Base-by-base conservation (phyloP, 2,329 filamentous ascomycete species). In the Exophiala oligosperma region DNA sequence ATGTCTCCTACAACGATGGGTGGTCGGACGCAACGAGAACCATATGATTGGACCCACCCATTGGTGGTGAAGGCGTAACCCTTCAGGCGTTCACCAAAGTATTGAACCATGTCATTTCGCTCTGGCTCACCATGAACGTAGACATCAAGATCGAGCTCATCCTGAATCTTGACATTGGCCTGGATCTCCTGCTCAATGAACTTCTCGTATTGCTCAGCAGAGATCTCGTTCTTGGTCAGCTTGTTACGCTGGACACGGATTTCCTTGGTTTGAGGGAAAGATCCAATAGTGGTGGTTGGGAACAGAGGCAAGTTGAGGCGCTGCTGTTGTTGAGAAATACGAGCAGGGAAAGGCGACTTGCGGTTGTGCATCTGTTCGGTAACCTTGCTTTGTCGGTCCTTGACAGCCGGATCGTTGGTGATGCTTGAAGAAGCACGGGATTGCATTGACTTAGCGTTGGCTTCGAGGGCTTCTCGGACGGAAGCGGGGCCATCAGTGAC, bases 61-160 rank as follows among this genome's bases (percentile, higher is more conserved):
- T 97, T 90, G 76, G 93, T 97, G 76, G 94, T 99, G 86, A 99
- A 99, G 75, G 92, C 89, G 77, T 97, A 99, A 73, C 94, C 94
- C 72, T 95, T 86, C 64, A 99, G 85, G 73, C 91, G 90, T 86
- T 99, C 94, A 79, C 94, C 94, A 71, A 99, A 99, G 88, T 97
- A 99, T 81, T 99, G 94, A 54, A 99, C 94, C 94, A 99, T 99
- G 87, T 99, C 94, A 82, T 99, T 99, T 78, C 94, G 92, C 87
- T 99, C 94, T 61, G 94, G 94, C 85, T 99, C 94, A 75, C 94
- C 94, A 83, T 99, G 94, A 66, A 99, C 94, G 75, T 90, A 91
- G 76, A 99, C 94, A 70, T 99, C 94, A 55, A 99, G 88, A 77
- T 86, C 92, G 72, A 99, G 92, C 82, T 97, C 94, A 72, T 97